A percentile compares a stretch with the other conserved stretches of the same genome.
Evolutionary conservation across 2,329 filamentous ascomycete species (phyloP).

Genomic region (Phialemonium atrogriseum): DNA sequence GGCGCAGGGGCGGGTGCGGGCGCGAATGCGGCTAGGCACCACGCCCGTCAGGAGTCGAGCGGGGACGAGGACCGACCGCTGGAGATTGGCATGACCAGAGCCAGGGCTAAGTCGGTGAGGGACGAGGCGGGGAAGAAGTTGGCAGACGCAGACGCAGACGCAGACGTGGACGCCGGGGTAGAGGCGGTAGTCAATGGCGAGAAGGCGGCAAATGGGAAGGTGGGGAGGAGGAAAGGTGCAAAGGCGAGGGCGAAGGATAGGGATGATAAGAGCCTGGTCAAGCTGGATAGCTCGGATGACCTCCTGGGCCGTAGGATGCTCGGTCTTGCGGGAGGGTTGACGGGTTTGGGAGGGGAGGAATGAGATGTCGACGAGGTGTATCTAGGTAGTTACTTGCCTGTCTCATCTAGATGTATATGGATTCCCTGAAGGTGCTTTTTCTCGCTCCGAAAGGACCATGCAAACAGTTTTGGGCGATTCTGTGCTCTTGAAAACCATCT

Average conservation of each 20-base stretch:
- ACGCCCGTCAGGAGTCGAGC: slow-evolving; percentile 50
- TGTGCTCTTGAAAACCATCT: too few species aligned
- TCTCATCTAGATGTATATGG: too few species aligned
- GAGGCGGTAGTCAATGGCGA: too few species aligned
- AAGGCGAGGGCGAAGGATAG: slow-evolving; percentile 24
- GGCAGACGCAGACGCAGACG: slow-evolving; percentile 4
- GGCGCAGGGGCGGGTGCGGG: slow-evolving; percentile 3
- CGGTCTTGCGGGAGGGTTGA: slow-evolving; percentile 45
- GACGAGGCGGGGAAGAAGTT: slow-evolving; percentile 15
- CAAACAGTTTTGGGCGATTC: too few species aligned
- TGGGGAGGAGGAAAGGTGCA: slow-evolving; percentile 25
- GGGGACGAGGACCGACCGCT: slow-evolving; percentile 75
- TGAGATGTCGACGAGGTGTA: neutral
- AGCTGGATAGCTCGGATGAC: slow-evolving; percentile 50
- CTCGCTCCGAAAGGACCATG: too few species aligned
- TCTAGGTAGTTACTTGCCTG: too few species aligned
- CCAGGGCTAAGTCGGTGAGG: slow-evolving; percentile 15
- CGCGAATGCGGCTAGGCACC: slow-evolving; percentile 22
- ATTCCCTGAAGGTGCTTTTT: too few species aligned
- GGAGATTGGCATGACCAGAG: slow-evolving; percentile 66
- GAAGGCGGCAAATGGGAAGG: slow-evolving; percentile 18
- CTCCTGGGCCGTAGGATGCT: slow-evolving; percentile 50
- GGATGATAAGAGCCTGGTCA: slow-evolving; percentile 38
- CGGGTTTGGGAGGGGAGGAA: slow-evolving; percentile 35
- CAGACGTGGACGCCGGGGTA: slow-evolving; percentile 1